A percentile compares a stretch with the other conserved stretches of the same genome.
Evolutionary conservation across 768 basidiomycete genomes (phyloP).

Genomic region (Termitomyces sp.): DNA sequence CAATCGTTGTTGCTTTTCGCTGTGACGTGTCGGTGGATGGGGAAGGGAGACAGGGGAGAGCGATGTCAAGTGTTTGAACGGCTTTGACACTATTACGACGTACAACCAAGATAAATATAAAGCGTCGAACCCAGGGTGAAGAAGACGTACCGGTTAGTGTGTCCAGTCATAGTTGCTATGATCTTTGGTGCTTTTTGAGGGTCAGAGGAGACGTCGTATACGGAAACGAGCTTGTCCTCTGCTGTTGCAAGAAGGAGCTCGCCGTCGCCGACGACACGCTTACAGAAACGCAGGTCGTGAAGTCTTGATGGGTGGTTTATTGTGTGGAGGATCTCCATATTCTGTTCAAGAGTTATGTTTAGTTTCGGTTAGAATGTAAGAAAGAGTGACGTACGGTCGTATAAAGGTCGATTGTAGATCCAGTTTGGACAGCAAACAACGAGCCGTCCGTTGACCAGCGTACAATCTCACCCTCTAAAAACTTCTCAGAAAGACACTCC

Average conservation of each 20-base stretch:
- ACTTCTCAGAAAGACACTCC: not conserved
- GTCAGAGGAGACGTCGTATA: slow-evolving; percentile 63
- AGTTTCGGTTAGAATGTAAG: not conserved
- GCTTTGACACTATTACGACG: slow-evolving; percentile 66
- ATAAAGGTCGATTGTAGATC: slow-evolving; percentile 78
- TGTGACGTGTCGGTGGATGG: slow-evolving; percentile 16
- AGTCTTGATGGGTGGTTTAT: slow-evolving; percentile 79
- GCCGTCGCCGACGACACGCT: slow-evolving; percentile 48
- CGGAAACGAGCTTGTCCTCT: slow-evolving; percentile 85
- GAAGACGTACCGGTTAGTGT: slow-evolving; percentile 73
- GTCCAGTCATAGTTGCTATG: slow-evolving; percentile 76
- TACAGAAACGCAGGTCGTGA: slow-evolving; percentile 79
- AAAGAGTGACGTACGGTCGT: slow-evolving; percentile 51
- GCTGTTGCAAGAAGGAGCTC: slow-evolving; percentile 81
- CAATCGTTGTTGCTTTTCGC: slow-evolving; percentile 52
- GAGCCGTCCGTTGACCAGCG: slow-evolving; percentile 81
- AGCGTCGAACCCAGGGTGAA: too few relatives aligned
- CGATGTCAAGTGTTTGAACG: slow-evolving; percentile 61
- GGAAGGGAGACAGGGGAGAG: slow-evolving; percentile 40
- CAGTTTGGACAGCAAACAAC: slow-evolving; percentile 76
- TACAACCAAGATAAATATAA: not conserved
- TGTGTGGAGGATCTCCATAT: slow-evolving; percentile 73
- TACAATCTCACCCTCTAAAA: slow-evolving; percentile 86
- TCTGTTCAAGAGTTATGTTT: slow-evolving; percentile 37
- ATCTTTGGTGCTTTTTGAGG: slow-evolving; percentile 45